Evolutionary conservation across 108 stramenopile genomes (phyloP), one percentile per base, ranked within the genome.

Genomic region (Nannochloropsis salina): DNA sequence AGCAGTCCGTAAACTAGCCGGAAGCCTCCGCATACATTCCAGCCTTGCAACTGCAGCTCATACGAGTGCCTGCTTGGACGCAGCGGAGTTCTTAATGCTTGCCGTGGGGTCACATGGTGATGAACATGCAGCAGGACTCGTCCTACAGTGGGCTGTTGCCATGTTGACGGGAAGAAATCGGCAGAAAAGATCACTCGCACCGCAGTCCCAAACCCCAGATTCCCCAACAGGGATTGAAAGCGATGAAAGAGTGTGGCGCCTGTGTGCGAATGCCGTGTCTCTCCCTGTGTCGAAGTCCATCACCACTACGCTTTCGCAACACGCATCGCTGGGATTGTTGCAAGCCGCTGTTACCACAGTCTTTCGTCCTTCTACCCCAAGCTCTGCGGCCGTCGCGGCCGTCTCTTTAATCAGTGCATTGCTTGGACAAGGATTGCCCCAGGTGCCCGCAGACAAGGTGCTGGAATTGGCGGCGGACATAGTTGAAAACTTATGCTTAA

Each of bases 281-380:
- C 2, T 74, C 15, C 4, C 61, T 2, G 1, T n/a, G 61, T 74
- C 61, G 8, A n/a, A 15, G 20, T 74, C 61, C 61, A 15, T 74
- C 6, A n/a, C 6, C 61, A n/a, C 61, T n/a, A 74, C 61, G 20
- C 61, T 74, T 74, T n/a, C 61, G 20, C 61, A n/a, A 74, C 4
- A 15, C 61, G 15, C 61, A 2, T 15, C 61, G 3, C 61, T 74
- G n/a, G 61, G 61, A 15, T n/a, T 74, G 61, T n/a, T 74, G 0
- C 3, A 74, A n/a, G 61, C 61, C n/a, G 61, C n/a, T n/a, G 61
- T n/a, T 74, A n/a, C 61, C 61, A 74, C 61, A 15, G 61, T 74
- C 61, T 74, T 74, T 74, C n/a, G n/a, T 6, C 61, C 61, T n/a
- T 74, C 61, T n/a, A 74, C 61, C n/a, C n/a, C 61, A n/a, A 74